These are phyloP conservation scores for Neurospora sp. DNA, from an alignment of 2,329 filamentous ascomycete species.

Conservation along the genomic window DNA sequence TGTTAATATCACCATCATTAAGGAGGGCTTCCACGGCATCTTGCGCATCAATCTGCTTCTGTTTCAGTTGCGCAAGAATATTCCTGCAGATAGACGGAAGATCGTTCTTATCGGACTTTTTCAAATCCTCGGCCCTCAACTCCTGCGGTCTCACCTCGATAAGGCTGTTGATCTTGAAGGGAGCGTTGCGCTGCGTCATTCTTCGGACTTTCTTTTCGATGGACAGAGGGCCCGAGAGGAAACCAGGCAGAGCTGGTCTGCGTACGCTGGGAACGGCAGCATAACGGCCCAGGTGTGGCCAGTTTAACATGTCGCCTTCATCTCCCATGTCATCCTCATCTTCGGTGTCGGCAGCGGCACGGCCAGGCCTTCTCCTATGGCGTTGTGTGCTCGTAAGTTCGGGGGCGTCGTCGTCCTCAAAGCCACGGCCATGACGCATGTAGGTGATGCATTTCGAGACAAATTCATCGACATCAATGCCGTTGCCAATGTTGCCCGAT, in stretches of 20 bases:
- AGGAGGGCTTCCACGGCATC: conserved; percentile 28
- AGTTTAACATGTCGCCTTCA: conserved; percentile 71
- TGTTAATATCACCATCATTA: conserved; percentile 27
- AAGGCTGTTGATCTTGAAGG: conserved; percentile 58
- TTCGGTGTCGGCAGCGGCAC: conserved; percentile 35
- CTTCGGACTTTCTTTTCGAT: conserved; percentile 76
- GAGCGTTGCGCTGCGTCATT: conserved; percentile 58
- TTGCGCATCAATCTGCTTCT: conserved; percentile 37
- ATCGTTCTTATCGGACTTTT: conserved; percentile 67
- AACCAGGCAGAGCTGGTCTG: conserved; percentile 69
- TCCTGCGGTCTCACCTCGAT: conserved; percentile 70
- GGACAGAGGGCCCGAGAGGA: conserved; percentile 80
- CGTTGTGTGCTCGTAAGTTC: conserved; percentile 42
- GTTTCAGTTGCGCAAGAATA: conserved; percentile 55
- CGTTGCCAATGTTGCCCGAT: conserved; percentile 61
- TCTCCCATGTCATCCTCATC: conserved; percentile 59
- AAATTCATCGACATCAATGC: conserved; percentile 84
- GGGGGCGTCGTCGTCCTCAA: conserved; percentile 39
- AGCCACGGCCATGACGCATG: conserved; percentile 61
- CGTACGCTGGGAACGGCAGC: conserved; percentile 65
- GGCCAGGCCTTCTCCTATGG: conserved; percentile 30
- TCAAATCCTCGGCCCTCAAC: conserved; percentile 62
- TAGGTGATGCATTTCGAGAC: conserved; percentile 82
- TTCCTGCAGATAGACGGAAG: conserved; percentile 68
- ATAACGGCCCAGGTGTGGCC: conserved; percentile 71